A percentile compares a stretch with the other conserved stretches of the same genome.
Conservation (phyloP, 768 basidiomycete genomes). For the Megacollybia marginata region DNA sequence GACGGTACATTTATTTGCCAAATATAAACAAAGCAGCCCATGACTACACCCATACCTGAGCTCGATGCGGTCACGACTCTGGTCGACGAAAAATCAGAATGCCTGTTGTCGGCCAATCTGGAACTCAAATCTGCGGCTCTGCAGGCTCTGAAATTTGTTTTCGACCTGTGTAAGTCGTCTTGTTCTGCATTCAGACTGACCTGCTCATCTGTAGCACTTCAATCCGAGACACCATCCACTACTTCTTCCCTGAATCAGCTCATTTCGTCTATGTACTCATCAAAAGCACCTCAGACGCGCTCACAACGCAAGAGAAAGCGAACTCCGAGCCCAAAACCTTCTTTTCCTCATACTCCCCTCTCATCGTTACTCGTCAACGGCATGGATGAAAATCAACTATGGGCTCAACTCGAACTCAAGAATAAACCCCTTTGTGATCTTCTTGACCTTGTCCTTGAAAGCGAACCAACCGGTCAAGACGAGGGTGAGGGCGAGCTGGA, state of each 20-base stretch:
- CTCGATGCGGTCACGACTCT: slow-evolving; percentile 45
- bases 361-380: slow-evolving; percentile 66
- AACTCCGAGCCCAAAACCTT: slow-evolving; percentile 22
- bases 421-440: slow-evolving; percentile 62
- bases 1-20: too few relatives aligned
- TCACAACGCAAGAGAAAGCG: slow-evolving; percentile 51
- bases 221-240: slow-evolving; percentile 53
- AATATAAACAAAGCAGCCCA: too few relatives aligned
- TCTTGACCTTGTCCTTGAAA: slow-evolving; percentile 58
- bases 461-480: slow-evolving; percentile 25
- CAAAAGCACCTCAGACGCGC: slow-evolving; percentile 67
- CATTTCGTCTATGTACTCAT: slow-evolving; percentile 59
- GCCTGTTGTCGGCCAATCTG: slow-evolving; percentile 44
- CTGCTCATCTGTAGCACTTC: slow-evolving; percentile 39
- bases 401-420: slow-evolving; percentile 89
- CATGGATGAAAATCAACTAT: slow-evolving; percentile 83
- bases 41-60: slow-evolving; percentile 19
- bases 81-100: slow-evolving; percentile 47
- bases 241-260: slow-evolving; percentile 58
- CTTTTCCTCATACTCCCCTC: slow-evolving; percentile 62
- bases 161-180: slow-evolving; percentile 53
- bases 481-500: slow-evolving; percentile 23
- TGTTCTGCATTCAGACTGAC: too few relatives aligned
- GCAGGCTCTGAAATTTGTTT: slow-evolving; percentile 64
- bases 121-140: slow-evolving; percentile 54